phyloP scores from a whole-genome alignment of 2,329 filamentous ascomycete genomes.

The Simplicillium sp. region DNA sequence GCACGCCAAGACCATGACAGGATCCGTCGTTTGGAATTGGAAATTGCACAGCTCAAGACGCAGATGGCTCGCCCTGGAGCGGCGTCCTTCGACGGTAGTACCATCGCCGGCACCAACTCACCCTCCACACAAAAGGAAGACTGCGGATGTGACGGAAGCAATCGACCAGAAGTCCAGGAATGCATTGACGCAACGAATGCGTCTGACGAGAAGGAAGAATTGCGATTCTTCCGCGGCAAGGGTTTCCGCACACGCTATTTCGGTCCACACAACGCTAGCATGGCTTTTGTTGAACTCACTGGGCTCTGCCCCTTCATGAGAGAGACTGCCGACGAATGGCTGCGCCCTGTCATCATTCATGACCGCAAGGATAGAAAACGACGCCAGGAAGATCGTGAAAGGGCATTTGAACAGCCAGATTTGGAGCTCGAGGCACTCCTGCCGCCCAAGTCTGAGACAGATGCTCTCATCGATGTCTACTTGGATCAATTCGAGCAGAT shows the following conservation, averaged over 20 bases:
- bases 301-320: constrained; percentile 53
- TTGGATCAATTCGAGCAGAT: constrained; percentile 46
- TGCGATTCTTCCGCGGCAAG: constrained; percentile 48
- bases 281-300: constrained; percentile 49
- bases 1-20: constrained; percentile 43
- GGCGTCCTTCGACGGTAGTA: constrained; percentile 40
- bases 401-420: constrained; percentile 36
- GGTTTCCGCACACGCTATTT: constrained; percentile 52
- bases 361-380: constrained; percentile 45
- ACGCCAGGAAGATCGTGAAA: constrained; percentile 42
- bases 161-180: constrained; percentile 26
- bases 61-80: constrained; percentile 35
- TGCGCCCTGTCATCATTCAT: constrained; percentile 47
- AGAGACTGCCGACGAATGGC: constrained; percentile 52
- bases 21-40: constrained; percentile 49
- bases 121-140: constrained; percentile 36
- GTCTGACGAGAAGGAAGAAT: constrained; percentile 38
- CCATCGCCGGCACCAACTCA: constrained; percentile 33
- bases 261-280: constrained; percentile 50
- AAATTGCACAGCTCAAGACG: constrained; percentile 46
- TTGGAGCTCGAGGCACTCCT: constrained; percentile 39
- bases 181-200: constrained; percentile 29
- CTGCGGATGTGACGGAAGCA: constrained; percentile 21
- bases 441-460: constrained; percentile 35
- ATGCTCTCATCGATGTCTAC: constrained; percentile 39